phyloP scores from a whole-genome alignment of 1,284 basidiomycete species.

The Leccinum pseudoinsigne region DNA sequence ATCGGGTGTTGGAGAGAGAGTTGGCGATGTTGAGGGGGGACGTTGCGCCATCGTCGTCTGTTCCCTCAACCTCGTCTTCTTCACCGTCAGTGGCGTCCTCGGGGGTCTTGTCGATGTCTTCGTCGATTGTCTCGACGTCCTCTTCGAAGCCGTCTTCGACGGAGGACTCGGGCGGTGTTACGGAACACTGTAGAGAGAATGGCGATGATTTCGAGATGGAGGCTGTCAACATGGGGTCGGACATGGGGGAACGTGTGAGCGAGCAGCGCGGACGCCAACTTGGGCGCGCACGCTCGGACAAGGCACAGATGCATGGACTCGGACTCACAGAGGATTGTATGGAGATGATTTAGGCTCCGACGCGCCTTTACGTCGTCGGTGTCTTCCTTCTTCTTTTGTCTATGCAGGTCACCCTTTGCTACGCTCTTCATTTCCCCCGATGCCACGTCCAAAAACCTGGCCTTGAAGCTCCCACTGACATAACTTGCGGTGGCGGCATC shows the following conservation, averaged over 20 bases:
- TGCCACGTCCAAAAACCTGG: background rate
- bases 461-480: background rate
- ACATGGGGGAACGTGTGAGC: background rate
- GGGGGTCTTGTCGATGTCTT: slow-evolving; percentile 20
- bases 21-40: slow-evolving; percentile 25
- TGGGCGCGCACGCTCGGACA: slow-evolving; percentile 19
- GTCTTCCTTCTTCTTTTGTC: background rate
- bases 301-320: slow-evolving; percentile 7
- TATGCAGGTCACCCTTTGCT: slow-evolving; percentile 1
- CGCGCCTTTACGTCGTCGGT: background rate
- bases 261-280: slow-evolving; percentile 25
- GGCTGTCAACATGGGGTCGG: slow-evolving; percentile 7
- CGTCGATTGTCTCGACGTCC: slow-evolving; percentile 1
- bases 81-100: slow-evolving; percentile 24
- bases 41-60: slow-evolving; percentile 5
- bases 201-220: slow-evolving; percentile 27
- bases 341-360: slow-evolving; percentile 12
- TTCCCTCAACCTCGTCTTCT: slow-evolving; percentile 16
- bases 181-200: slow-evolving; percentile 1
- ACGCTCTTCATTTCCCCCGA: background rate
- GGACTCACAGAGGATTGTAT: slow-evolving; percentile 17
- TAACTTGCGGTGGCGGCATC: slow-evolving; percentile 9
- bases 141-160: slow-evolving; percentile 19
- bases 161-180: slow-evolving; percentile 1
- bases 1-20: slow-evolving; percentile 29